Evolutionary conservation across 2,329 filamentous ascomycete species (phyloP).

Genomic region (Fusarium humuli): DNA sequence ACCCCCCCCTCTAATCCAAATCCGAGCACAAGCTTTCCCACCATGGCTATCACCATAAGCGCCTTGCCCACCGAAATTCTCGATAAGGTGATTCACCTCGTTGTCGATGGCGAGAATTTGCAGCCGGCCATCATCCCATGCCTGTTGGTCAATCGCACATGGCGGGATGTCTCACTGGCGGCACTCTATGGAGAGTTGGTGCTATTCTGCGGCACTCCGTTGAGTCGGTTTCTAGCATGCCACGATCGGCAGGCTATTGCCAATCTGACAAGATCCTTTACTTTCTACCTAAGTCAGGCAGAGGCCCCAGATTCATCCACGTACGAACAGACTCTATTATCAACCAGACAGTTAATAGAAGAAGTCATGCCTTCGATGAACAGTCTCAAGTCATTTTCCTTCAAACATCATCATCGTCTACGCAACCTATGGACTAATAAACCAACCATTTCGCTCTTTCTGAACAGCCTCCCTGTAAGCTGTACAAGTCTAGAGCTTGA

Average conservation of each 20-base stretch:
- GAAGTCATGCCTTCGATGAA: neutral
- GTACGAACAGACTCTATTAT: rapidly evolving
- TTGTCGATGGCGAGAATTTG: neutral
- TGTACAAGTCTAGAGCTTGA: slow-evolving; percentile 8
- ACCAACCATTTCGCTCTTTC: neutral
- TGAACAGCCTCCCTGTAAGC: neutral
- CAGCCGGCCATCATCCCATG: neutral
- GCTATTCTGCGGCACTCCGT: neutral
- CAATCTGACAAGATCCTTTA: neutral
- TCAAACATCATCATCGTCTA: neutral
- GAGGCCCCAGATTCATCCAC: neutral
- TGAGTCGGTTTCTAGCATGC: neutral
- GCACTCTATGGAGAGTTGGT: slow-evolving; percentile 5
- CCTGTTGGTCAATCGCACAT: neutral
- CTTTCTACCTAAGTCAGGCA: neutral
- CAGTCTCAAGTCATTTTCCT: slow-evolving; percentile 1
- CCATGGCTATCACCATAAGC: neutral
- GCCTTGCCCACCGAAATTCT: neutral
- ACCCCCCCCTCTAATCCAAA: no score
- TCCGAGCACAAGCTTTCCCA: no score
- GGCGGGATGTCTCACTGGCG: neutral
- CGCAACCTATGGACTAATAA: rapidly evolving
- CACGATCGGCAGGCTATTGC: neutral
- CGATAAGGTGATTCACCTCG: neutral
- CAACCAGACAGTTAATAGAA: neutral